A percentile compares a stretch with the other conserved stretches of the same genome.
These are phyloP conservation scores for Schwanniomyces yamadae DNA, from an alignment of 805 yeast species.

Conservation along the genomic window DNA sequence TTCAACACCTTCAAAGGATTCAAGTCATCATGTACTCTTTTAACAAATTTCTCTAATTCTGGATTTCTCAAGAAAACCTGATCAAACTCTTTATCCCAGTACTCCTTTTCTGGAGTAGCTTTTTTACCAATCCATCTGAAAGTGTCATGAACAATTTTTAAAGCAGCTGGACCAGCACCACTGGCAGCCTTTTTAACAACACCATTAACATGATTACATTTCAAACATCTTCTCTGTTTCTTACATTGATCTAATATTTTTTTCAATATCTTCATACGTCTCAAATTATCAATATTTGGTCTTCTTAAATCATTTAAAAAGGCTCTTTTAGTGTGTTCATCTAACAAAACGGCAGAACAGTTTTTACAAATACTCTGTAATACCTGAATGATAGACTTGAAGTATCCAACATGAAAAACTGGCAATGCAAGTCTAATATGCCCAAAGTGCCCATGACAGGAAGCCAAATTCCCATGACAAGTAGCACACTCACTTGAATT, in stretches of 20 bases:
- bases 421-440: slow-evolving; percentile 91
- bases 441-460: slow-evolving; percentile 99
- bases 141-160: slow-evolving; percentile 93
- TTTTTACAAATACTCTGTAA: slow-evolving; percentile 88
- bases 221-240: slow-evolving; percentile 86
- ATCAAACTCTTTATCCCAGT: slow-evolving; percentile 86
- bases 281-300: slow-evolving; percentile 85
- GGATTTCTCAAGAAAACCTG: slow-evolving; percentile 74
- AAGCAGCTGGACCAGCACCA: slow-evolving; percentile 88
- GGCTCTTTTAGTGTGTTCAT: slow-evolving; percentile 66
- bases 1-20: slow-evolving; percentile 89
- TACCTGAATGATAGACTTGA: slow-evolving; percentile 84
- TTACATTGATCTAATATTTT: slow-evolving; percentile 88
- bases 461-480: slow-evolving; percentile 86
- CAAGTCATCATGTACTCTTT: slow-evolving; percentile 87
- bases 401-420: slow-evolving; percentile 96
- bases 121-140: slow-evolving; percentile 95
- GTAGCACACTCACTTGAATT: slow-evolving; percentile 84
- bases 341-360: slow-evolving; percentile 76
- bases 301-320: slow-evolving; percentile 78
- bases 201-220: slow-evolving; percentile 89
- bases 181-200: slow-evolving; percentile 95
- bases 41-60: slow-evolving; percentile 82
- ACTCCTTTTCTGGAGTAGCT: slow-evolving; percentile 74
- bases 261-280: slow-evolving; percentile 87